Conservation (phyloP, 2,329 filamentous ascomycete species). For the Neonectria sp. region DNA sequence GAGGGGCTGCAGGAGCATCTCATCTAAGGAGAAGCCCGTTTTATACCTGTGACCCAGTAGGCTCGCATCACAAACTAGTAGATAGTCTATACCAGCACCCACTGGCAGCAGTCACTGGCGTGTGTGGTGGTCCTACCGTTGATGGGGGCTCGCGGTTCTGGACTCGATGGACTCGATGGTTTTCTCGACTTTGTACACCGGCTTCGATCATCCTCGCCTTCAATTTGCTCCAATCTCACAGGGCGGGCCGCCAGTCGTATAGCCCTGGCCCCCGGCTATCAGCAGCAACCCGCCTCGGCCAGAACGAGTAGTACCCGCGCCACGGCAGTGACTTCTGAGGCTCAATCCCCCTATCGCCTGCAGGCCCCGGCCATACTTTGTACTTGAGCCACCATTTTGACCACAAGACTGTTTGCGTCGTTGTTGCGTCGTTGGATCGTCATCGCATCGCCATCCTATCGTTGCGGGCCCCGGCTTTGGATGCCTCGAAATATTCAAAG, state of each 20-base stretch:
- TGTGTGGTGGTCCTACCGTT: slow-evolving; percentile 7
- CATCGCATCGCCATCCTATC: not conserved
- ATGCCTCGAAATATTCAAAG: not conserved
- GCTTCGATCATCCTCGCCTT: not conserved
- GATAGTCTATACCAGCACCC: slow-evolving; percentile 2
- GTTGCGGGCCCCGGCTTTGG: not conserved
- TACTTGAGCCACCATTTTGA: no score
- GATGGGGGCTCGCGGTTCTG: slow-evolving; percentile 14
- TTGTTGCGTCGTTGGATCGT: not conserved
- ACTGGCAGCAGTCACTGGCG: slow-evolving; percentile 18
- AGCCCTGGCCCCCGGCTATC: not conserved
- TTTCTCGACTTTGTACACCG: slow-evolving; percentile 22
- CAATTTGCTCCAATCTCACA: not conserved
- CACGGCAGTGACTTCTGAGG: slow-evolving; percentile 13
- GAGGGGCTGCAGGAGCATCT: slow-evolving; percentile 21
- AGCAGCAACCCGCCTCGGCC: slow-evolving; percentile 8
- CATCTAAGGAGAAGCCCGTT: slow-evolving; percentile 22
- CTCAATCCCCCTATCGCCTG: not conserved
- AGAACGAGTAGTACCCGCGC: slow-evolving; percentile 11
- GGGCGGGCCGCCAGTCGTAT: not conserved
- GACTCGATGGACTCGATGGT: slow-evolving; percentile 34
- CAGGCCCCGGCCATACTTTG: not conserved
- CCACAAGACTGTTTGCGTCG: not conserved
- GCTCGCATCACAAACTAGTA: slow-evolving; percentile 18
- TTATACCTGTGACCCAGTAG: slow-evolving; percentile 11